Evolutionary conservation across 352 stramenopile genomes (phyloP).

Genomic region (Pythium biforme): DNA sequence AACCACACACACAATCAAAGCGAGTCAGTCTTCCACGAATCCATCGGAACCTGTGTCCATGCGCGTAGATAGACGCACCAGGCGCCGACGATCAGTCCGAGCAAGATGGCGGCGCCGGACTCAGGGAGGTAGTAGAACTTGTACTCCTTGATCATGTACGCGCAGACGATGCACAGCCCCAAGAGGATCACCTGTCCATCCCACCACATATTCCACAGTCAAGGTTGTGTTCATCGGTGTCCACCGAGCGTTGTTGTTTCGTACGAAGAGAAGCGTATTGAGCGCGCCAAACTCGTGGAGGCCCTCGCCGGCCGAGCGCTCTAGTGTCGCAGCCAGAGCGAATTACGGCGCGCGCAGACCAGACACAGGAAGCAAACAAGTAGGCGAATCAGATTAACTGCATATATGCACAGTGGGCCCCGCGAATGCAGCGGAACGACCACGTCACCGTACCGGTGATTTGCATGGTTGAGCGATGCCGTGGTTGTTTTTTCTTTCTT

Average conservation of each 20-base stretch:
- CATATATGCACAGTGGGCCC: background rate
- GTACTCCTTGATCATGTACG: constrained; percentile 91
- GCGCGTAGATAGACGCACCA: constrained; percentile 33
- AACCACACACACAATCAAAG: background rate
- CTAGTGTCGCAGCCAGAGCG: background rate
- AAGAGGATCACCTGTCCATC: constrained; percentile 75
- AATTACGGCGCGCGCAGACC: too few relatives aligned
- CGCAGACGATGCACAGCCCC: constrained; percentile 87
- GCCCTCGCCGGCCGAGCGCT: constrained; percentile 45
- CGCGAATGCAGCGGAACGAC: too few relatives aligned
- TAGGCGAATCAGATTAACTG: background rate
- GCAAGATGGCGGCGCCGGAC: constrained; percentile 87
- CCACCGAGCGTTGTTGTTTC: background rate
- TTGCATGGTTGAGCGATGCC: too few relatives aligned
- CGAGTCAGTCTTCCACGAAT: too few relatives aligned
- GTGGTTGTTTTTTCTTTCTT: too few relatives aligned
- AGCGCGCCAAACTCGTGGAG: constrained; percentile 86
- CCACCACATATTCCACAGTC: background rate
- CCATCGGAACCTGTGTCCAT: too few relatives aligned
- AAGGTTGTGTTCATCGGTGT: background rate
- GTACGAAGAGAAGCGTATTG: constrained; percentile 87
- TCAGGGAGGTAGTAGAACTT: constrained; percentile 91
- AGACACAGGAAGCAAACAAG: background rate
- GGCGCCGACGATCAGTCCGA: constrained; percentile 86
- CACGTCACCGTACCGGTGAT: constrained; percentile 8